Conservation (phyloP, 768 basidiomycete genomes). For the Trametes gibbosa region DNA sequence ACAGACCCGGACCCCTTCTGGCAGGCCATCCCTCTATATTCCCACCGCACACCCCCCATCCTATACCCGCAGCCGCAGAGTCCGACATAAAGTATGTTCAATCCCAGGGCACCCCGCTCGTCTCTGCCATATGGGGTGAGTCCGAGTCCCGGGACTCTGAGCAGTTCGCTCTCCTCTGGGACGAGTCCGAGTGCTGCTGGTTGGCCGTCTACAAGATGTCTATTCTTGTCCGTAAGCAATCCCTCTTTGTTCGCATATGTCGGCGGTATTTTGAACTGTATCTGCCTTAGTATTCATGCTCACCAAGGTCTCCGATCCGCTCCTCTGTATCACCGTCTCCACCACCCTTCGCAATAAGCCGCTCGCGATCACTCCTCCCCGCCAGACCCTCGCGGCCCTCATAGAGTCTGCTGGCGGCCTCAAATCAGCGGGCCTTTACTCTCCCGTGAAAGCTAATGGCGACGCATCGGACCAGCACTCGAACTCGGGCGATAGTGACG, state of each 20-base stretch:
- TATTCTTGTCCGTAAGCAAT: conserved; percentile 70
- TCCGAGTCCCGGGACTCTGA: conserved; percentile 38
- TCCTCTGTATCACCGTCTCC: conserved; percentile 82
- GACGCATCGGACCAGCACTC: conserved; percentile 15
- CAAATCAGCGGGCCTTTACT: conserved; percentile 16
- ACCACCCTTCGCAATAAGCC: conserved; percentile 86
- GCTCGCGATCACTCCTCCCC: conserved; percentile 42
- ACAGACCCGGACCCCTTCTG: conserved; percentile 37
- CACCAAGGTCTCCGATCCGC: conserved; percentile 64
- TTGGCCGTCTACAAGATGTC: conserved; percentile 76
- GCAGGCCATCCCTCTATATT: conserved; percentile 53
- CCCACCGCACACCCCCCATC: conserved; percentile 82
- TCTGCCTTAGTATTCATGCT: conserved; percentile 62
- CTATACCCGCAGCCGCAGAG: conserved; percentile 70
- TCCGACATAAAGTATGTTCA: conserved; percentile 75
- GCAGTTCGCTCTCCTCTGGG: conserved; percentile 66
- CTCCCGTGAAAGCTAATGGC: conserved; percentile 31
- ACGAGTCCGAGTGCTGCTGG: conserved; percentile 59
- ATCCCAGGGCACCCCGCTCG: conserved; percentile 72
- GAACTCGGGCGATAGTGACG: conserved; percentile 32
- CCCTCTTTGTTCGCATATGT: conserved; percentile 4
- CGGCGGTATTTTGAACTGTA: background rate
- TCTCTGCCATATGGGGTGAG: conserved; percentile 76
- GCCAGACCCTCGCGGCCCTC: conserved; percentile 34
- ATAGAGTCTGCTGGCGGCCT: conserved; percentile 32